Evolutionary conservation across 129 eudicot genomes (phyloP), one percentile per base, ranked within the genome.

Genomic region (Logfia minima): DNA sequence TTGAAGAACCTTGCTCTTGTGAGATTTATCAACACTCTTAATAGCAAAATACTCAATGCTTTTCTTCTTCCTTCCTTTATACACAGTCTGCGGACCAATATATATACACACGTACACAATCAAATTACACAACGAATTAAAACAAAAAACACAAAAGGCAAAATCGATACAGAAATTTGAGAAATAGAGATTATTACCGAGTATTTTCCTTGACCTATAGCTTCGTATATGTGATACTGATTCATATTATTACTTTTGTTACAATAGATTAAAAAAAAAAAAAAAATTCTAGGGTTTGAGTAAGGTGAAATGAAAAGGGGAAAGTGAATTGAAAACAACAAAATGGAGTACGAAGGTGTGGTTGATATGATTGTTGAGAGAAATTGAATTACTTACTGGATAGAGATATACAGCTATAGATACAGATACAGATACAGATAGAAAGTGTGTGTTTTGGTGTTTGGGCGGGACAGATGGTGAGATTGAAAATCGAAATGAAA

Each of bases 21-120:
- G 96, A 13, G 93, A 84, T 75, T 92, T 92, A 66, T 92, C 98
- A 8, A 90, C 92, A 66, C 98, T 90, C 78, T 92, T 92, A 62
- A 92, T 76, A 11, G 96, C 98, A 78, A 75, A 88, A 76, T 92
- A 92, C 77, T 90, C 98, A 18, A 92, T 85, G 13, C 86, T 86
- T 77, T 90, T 90, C 92, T 92, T 92, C 98, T 83, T 88, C 77
- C 93, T 84, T 39, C 95, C 98, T 84, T 92, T 92, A 39, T 92
- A 92, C 13, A 92, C 98, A 67, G 96, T 84, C 98, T 92, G 78
- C 69, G 67, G 69, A 75, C 34, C 8, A 59, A 61, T 62, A 8
- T 13, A 62, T 8, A 62, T 22, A 19, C 31, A 62, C 28, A 60
- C 5, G 8, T 14, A 26, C 17, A 63, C 2, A 58, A 58, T 56